Evolutionary conservation across 805 yeast genomes (phyloP).

Genomic region (Wickerhamiella alocasiicola): DNA sequence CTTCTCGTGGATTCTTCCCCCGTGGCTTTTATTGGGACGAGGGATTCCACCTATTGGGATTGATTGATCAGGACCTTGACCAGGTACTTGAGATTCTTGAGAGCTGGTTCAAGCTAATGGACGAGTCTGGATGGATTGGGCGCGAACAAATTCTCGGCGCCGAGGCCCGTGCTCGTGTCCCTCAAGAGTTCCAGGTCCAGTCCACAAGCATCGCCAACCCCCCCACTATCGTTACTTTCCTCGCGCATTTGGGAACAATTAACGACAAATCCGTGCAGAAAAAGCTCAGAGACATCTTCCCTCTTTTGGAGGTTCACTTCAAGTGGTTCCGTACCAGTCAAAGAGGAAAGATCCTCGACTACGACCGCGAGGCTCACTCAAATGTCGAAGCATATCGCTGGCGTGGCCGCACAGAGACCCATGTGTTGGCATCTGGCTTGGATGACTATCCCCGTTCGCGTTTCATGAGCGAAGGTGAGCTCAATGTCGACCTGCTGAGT

Average conservation of each 20-base stretch:
- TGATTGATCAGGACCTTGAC: constrained; percentile 73
- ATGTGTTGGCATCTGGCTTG: constrained; percentile 82
- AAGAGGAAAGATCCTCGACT: constrained; percentile 57
- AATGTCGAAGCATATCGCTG: constrained; percentile 67
- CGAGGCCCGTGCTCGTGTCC: constrained; percentile 82
- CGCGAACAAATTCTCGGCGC: constrained; percentile 88
- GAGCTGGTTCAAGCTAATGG: constrained; percentile 81
- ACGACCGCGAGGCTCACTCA: constrained; percentile 45
- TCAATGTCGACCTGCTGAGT: constrained; percentile 76
- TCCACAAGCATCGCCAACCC: constrained; percentile 89
- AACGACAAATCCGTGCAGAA: constrained; percentile 6
- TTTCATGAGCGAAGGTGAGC: constrained; percentile 74
- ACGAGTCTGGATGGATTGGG: constrained; percentile 92
- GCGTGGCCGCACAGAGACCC: constrained; percentile 80
- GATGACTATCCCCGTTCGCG: constrained; percentile 89
- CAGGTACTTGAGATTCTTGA: constrained; percentile 64
- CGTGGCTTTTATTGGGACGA: constrained; percentile 99
- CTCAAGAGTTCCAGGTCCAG: constrained; percentile 69
- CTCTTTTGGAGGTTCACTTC: constrained; percentile 62
- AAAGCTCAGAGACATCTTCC: constrained; percentile 45
- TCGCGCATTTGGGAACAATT: constrained; percentile 37
- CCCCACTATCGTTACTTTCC: constrained; percentile 68
- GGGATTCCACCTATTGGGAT: constrained; percentile 82
- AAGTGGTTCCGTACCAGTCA: constrained; percentile 80
- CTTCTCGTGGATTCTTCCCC: constrained; percentile 89